Evolutionary conservation across 176 grass and related monocot species (phyloP).

Genomic region (Pontederia paniculata): DNA sequence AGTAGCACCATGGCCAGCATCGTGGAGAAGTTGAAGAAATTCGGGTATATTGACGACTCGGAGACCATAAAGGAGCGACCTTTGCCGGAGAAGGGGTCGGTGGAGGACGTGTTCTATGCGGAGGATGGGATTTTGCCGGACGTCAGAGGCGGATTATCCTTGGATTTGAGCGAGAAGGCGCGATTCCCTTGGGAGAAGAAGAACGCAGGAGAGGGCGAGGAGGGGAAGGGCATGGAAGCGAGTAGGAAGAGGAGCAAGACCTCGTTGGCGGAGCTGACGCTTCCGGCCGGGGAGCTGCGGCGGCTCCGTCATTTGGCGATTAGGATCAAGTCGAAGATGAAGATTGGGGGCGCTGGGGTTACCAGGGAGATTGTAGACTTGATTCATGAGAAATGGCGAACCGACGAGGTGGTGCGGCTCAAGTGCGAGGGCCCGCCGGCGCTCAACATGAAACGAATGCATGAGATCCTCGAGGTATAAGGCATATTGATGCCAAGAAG

Average conservation of each 20-base stretch:
- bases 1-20: slow-evolving; percentile 77
- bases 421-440: slow-evolving; percentile 68
- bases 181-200: slow-evolving; percentile 82
- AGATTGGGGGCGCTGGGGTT: slow-evolving; percentile 65
- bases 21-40: slow-evolving; percentile 55
- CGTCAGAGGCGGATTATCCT: slow-evolving; percentile 40
- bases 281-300: slow-evolving; percentile 63
- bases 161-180: slow-evolving; percentile 33
- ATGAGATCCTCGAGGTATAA: slow-evolving; percentile 88
- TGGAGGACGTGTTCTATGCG: slow-evolving; percentile 70
- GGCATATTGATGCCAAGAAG: not conserved
- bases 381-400: slow-evolving; percentile 83
- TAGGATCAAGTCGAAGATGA: slow-evolving; percentile 60
- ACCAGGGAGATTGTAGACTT: slow-evolving; percentile 61
- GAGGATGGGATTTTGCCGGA: slow-evolving; percentile 80
- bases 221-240: slow-evolving; percentile 3
- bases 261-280: slow-evolving; percentile 73
- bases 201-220: slow-evolving; percentile 9
- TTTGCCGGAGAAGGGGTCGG: slow-evolving; percentile 51
- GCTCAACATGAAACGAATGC: slow-evolving; percentile 89
- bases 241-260: slow-evolving; percentile 34
- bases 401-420: slow-evolving; percentile 70
- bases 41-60: slow-evolving; percentile 47
- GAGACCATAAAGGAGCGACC: slow-evolving; percentile 12
- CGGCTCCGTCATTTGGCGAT: slow-evolving; percentile 68